Percentiles rank a stretch among this genome's conserved stretches.
phyloP scores from a whole-genome alignment of 73 alveolate species.

The Paramecium sexaurelia region DNA sequence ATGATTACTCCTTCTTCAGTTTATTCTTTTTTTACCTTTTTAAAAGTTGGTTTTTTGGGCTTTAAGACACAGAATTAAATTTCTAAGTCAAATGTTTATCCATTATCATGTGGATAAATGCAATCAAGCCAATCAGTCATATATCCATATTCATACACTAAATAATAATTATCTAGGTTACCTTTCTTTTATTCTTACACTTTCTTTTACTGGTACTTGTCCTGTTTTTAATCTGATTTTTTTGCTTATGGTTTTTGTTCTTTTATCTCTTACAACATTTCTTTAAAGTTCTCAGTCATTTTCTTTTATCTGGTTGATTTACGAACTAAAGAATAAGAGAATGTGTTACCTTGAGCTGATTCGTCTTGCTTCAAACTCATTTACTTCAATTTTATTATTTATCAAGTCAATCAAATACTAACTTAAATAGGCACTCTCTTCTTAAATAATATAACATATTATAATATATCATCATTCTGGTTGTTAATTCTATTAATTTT shows the following conservation, averaged over 20 bases:
- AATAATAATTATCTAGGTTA: not conserved
- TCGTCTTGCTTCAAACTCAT: not conserved
- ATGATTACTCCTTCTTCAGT: slow-evolving; percentile 47
- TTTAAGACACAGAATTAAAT: slow-evolving; percentile 41
- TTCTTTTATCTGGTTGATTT: slow-evolving; percentile 38
- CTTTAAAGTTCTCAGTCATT: slow-evolving; percentile 31
- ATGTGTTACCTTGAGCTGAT: not conserved
- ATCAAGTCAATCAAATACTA: not conserved
- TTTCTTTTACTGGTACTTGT: not conserved
- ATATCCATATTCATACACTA: slow-evolving; percentile 20
- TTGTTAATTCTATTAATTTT: slow-evolving; percentile 17
- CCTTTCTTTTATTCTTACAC: not conserved
- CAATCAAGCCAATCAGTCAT: slow-evolving; percentile 50
- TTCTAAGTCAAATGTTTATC: not conserved
- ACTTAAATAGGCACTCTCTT: not conserved
- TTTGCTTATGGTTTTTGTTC: not conserved
- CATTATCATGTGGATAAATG: slow-evolving; percentile 35
- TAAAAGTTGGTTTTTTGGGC: not conserved
- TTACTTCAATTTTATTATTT: slow-evolving; percentile 9
- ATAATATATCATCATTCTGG: not conserved
- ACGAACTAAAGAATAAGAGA: not conserved
- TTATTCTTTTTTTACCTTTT: not conserved
- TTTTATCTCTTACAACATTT: slow-evolving; percentile 7
- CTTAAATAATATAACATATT: not conserved
- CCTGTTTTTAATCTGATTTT: not conserved